phyloP scores from a whole-genome alignment of 768 basidiomycete species.

The Serendipita sp. region DNA sequence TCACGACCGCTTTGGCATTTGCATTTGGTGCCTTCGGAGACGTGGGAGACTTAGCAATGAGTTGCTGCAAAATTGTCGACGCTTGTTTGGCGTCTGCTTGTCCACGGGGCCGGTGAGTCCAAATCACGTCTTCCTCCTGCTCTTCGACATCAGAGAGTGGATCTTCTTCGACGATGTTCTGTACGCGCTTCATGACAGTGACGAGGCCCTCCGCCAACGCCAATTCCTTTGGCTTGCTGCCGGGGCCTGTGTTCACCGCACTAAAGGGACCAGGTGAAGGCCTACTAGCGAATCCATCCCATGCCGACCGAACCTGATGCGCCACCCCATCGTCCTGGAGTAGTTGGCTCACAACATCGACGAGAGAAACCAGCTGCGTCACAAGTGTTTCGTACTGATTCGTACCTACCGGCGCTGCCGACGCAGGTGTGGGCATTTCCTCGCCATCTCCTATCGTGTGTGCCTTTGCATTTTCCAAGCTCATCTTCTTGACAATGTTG shows the following conservation, averaged over 20 bases:
- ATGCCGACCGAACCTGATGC: background rate
- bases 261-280: background rate
- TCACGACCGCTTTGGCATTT: background rate
- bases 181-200: background rate
- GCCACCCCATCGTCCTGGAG: background rate
- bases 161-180: background rate
- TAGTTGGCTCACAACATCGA: background rate
- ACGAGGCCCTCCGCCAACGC: background rate
- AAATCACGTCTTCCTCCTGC: background rate
- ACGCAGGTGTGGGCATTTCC: background rate
- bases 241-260: background rate
- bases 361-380: background rate
- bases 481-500: slow-evolving; percentile 1
- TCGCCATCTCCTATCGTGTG: background rate
- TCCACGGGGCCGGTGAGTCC: background rate
- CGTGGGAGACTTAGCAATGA: background rate
- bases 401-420: background rate
- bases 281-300: background rate
- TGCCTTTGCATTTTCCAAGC: background rate
- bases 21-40: background rate
- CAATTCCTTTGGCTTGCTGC: background rate
- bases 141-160: background rate
- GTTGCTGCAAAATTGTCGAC: no score
- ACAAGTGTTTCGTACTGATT: background rate
- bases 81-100: background rate